A percentile compares a stretch with the other conserved stretches of the same genome.
Conservation (phyloP, 805 yeast genomes). For the Suhomyces faveliae region DNA sequence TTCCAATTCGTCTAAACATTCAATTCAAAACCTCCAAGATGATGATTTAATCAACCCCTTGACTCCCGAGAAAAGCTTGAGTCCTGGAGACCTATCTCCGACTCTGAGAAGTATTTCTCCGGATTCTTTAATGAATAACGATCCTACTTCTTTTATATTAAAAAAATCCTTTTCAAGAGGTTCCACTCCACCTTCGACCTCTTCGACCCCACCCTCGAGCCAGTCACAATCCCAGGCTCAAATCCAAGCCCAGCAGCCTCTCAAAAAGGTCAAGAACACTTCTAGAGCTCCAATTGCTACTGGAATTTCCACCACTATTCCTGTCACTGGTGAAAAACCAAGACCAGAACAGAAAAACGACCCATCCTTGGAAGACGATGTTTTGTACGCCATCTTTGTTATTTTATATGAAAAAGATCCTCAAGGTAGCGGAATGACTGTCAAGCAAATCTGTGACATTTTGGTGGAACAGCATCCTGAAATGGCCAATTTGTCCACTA, state of each 20-base stretch:
- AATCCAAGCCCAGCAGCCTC: constrained; percentile 6
- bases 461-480: constrained; percentile 75
- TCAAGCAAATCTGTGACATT: constrained; percentile 79
- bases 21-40: not conserved
- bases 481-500: constrained; percentile 77
- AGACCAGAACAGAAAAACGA: constrained; percentile 63
- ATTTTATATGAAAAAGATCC: constrained; percentile 69
- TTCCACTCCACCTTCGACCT: constrained; percentile 27
- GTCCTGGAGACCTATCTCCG: constrained; percentile 34
- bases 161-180: constrained; percentile 26
- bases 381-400: constrained; percentile 69
- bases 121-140: constrained; percentile 38
- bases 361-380: constrained; percentile 68
- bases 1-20: not conserved
- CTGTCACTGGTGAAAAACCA: constrained; percentile 72
- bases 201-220: constrained; percentile 7
- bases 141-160: constrained; percentile 7
- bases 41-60: constrained; percentile 18
- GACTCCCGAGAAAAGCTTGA: constrained; percentile 24
- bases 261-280: constrained; percentile 35
- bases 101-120: constrained; percentile 43
- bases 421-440: constrained; percentile 81
- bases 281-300: constrained; percentile 58
- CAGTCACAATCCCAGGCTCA: constrained; percentile 6
- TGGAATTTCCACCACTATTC: constrained; percentile 75